phyloP scores from a whole-genome alignment of 371 early-diverging fungal genomes.

The Furculomyces boomerangus region DNA sequence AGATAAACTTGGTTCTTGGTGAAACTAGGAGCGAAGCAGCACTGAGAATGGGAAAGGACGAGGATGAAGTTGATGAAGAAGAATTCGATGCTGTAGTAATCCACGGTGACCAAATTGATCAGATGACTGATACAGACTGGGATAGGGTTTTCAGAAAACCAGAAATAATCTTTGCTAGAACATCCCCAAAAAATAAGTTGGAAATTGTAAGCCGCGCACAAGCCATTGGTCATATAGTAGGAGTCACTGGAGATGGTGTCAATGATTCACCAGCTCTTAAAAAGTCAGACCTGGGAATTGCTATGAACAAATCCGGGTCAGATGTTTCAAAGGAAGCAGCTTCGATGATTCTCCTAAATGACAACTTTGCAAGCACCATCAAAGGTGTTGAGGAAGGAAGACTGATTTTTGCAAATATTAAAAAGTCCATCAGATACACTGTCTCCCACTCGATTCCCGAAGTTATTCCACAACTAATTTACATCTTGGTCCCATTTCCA shows the following conservation, averaged over 20 bases:
- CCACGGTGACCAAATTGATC: constrained; percentile 75
- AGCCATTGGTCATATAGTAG: constrained; percentile 71
- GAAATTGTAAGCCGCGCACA: constrained; percentile 73
- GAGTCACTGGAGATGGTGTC: constrained; percentile 87
- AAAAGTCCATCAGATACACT: constrained; percentile 85
- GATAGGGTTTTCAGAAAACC: constrained; percentile 64
- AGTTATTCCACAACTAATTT: constrained; percentile 63
- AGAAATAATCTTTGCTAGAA: constrained; percentile 83
- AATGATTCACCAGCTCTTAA: constrained; percentile 88
- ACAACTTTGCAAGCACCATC: constrained; percentile 82
- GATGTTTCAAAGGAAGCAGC: constrained; percentile 96
- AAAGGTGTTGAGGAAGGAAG: constrained; percentile 86
- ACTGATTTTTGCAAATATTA: constrained; percentile 83
- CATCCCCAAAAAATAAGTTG: constrained; percentile 79
- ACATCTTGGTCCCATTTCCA: constrained; percentile 75
- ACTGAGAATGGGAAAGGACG: constrained; percentile 32
- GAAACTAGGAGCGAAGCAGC: constrained; percentile 72
- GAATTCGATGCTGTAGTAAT: constrained; percentile 74
- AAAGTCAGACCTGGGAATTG: constrained; percentile 92
- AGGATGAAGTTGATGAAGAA: constrained; percentile 43
- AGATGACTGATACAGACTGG: constrained; percentile 69
- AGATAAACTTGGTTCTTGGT: constrained; percentile 75
- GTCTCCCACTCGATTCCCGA: constrained; percentile 76
- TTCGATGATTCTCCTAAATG: constrained; percentile 89
- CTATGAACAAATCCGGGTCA: constrained; percentile 86